Conservation (phyloP, 2,329 filamentous ascomycete species). For the Pestalotiopsis sp. region DNA sequence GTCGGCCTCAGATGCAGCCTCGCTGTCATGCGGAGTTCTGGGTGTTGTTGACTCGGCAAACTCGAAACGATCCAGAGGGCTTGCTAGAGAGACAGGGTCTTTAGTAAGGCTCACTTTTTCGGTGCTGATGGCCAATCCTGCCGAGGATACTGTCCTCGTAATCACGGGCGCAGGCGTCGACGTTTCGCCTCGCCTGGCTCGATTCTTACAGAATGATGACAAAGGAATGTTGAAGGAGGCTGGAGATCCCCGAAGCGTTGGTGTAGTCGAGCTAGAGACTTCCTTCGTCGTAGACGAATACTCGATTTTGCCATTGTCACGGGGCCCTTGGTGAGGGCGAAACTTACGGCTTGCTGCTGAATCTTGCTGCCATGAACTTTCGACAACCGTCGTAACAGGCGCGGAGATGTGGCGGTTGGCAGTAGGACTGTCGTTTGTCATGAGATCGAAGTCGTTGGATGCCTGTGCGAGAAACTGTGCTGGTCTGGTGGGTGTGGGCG, state of each 20-base stretch:
- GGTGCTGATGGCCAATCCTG: conserved; percentile 24
- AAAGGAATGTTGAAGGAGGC: conserved; percentile 34
- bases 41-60: conserved; percentile 57
- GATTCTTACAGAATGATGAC: conserved; percentile 39
- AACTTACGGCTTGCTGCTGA: conserved; percentile 43
- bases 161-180: conserved; percentile 35
- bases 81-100: conserved; percentile 54
- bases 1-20: conserved; percentile 78
- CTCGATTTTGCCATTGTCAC: conserved; percentile 15
- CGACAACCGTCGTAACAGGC: conserved; percentile 40
- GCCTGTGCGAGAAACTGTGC: conserved; percentile 46
- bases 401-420: conserved; percentile 43
- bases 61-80: conserved; percentile 57
- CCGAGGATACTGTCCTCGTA: conserved; percentile 20
- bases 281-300: conserved; percentile 18
- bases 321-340: conserved; percentile 24
- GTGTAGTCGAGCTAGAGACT: conserved; percentile 28
- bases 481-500: conserved; percentile 88
- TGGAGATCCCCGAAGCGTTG: conserved; percentile 32
- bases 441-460: conserved; percentile 31
- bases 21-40: conserved; percentile 75
- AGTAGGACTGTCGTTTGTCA: conserved; percentile 47
- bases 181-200: conserved; percentile 31
- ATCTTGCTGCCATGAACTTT: conserved; percentile 23
- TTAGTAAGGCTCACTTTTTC: conserved; percentile 53